Conservation (phyloP, 805 yeast genomes). For the Candida montana region DNA sequence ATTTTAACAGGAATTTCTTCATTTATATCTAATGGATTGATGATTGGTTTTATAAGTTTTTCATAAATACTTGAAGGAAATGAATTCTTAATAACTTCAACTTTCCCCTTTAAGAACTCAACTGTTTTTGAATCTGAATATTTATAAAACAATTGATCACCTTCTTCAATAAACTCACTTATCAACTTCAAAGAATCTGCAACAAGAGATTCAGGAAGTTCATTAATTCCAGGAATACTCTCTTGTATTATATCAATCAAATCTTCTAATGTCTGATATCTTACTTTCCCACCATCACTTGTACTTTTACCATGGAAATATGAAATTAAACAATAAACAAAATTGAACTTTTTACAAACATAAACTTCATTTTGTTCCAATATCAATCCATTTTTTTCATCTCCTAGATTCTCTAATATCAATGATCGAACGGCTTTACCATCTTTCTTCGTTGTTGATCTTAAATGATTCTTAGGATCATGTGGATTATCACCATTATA, state of each 20-base stretch:
- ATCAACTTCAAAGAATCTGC: slow-evolving; percentile 26
- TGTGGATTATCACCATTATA: slow-evolving; percentile 34
- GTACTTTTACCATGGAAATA: slow-evolving; percentile 27
- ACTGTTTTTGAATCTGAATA: slow-evolving; percentile 36
- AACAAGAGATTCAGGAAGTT: slow-evolving; percentile 14
- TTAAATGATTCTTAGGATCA: slow-evolving; percentile 23
- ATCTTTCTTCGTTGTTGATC: slow-evolving; percentile 25
- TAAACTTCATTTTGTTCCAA: slow-evolving; percentile 36
- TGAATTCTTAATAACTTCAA: slow-evolving; percentile 27
- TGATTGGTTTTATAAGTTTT: slow-evolving; percentile 21
- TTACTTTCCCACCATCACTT: slow-evolving; percentile 12
- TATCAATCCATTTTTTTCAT: slow-evolving; percentile 29
- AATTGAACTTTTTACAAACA: slow-evolving; percentile 36
- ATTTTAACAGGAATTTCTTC: slow-evolving; percentile 32
- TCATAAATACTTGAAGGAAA: slow-evolving; percentile 35
- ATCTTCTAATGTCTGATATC: slow-evolving; percentile 37
- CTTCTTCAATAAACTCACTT: slow-evolving; percentile 37
- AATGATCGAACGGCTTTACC: slow-evolving; percentile 37
- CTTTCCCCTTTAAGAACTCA: slow-evolving; percentile 33
- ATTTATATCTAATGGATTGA: slow-evolving; percentile 26
- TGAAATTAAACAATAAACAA: slow-evolving; percentile 34
- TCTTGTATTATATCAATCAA: slow-evolving; percentile 33
- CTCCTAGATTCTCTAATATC: slow-evolving; percentile 12
- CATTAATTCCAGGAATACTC: slow-evolving; percentile 7
- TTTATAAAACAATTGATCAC: slow-evolving; percentile 41